A percentile compares a stretch with the other conserved stretches of the same genome.
Evolutionary conservation across 208 protist genomes (phyloP).

Genomic region (Naegleria fowleri): DNA sequence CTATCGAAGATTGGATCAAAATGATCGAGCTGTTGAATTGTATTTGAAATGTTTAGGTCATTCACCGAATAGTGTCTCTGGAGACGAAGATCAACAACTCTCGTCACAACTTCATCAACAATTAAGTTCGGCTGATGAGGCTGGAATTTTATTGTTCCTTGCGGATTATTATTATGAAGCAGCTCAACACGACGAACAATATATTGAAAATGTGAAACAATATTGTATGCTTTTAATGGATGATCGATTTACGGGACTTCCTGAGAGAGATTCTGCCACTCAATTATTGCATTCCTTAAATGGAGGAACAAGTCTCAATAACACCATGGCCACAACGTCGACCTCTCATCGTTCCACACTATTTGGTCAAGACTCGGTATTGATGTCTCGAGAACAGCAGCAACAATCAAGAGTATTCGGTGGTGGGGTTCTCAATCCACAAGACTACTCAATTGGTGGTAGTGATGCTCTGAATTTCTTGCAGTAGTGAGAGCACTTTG

Average conservation of each 20-base stretch:
- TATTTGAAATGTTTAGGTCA: constrained; percentile 17
- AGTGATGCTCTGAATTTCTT: not conserved
- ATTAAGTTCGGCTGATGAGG: not conserved
- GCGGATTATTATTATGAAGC: not conserved
- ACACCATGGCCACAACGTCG: not conserved
- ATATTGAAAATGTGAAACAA: not conserved
- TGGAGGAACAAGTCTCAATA: not conserved
- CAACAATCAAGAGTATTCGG: not conserved
- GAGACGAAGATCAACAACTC: not conserved
- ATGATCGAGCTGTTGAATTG: constrained; percentile 40
- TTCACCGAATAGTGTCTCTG: not conserved
- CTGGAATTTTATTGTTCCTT: not conserved
- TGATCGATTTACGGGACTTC: not conserved
- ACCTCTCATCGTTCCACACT: no score
- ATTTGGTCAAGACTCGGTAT: no score
- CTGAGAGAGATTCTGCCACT: not conserved
- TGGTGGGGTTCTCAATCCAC: not conserved
- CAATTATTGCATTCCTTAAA: not conserved
- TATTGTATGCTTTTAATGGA: not conserved
- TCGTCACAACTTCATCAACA: not conserved
- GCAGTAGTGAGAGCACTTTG: no score
- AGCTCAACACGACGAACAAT: not conserved
- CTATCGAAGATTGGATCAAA: constrained; percentile 40
- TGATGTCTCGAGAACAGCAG: not conserved
- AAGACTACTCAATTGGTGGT: not conserved